Evolutionary conservation across 2,329 filamentous ascomycete genomes (phyloP).

Genomic region (Fusarium sp.): DNA sequence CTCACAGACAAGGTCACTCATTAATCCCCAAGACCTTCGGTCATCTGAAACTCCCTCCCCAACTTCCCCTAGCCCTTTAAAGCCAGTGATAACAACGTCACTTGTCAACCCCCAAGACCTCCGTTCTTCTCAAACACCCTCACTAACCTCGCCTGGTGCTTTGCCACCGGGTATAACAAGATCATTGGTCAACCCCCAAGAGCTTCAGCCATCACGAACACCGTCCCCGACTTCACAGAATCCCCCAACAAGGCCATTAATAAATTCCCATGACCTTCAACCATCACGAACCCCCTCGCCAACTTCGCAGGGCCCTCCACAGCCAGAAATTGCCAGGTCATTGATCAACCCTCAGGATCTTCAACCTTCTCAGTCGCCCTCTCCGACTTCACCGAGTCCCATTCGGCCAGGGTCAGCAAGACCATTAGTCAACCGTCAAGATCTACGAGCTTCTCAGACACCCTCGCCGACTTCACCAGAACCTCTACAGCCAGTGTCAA

Average conservation of each 20-base stretch:
- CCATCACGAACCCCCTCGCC: not conserved
- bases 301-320: not conserved
- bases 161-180: not conserved
- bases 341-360: not conserved
- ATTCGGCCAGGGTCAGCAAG: not conserved
- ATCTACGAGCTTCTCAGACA: slow-evolving; percentile 13
- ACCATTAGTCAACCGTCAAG: slow-evolving; percentile 13
- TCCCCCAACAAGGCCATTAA: not conserved
- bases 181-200: not conserved
- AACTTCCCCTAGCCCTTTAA: not conserved
- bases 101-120: not conserved
- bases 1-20: not conserved
- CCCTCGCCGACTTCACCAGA: slow-evolving; percentile 1
- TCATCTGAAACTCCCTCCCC: not conserved
- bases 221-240: not conserved
- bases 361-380: not conserved
- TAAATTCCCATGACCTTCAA: not conserved
- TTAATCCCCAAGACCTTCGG: not conserved
- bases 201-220: not conserved
- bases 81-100: not conserved
- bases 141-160: not conserved
- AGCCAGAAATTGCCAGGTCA: not conserved
- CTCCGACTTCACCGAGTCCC: not conserved
- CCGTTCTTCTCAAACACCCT: not conserved
- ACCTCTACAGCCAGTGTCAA: not conserved